These are phyloP conservation scores for Priceomyces castillae DNA, from an alignment of 805 yeast species.

Conservation along the genomic window DNA sequence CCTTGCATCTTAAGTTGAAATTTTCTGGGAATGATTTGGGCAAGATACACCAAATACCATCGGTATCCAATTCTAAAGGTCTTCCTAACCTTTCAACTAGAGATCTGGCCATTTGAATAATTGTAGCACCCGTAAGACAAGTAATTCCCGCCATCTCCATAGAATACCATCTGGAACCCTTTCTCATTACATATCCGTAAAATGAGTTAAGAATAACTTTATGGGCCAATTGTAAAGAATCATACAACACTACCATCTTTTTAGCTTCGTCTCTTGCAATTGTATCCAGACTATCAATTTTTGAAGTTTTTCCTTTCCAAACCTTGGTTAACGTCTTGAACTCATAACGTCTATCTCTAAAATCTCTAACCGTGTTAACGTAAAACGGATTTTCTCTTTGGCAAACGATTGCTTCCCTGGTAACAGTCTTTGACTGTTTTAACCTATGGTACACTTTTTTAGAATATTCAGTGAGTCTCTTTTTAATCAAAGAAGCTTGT, in stretches of 20 bases:
- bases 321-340: constrained; percentile 90
- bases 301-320: constrained; percentile 81
- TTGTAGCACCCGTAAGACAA: constrained; percentile 95
- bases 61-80: constrained; percentile 95
- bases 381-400: constrained; percentile 98
- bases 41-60: constrained; percentile 98
- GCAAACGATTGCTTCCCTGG: constrained; percentile 90
- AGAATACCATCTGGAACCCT: constrained; percentile 98
- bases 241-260: constrained; percentile 91
- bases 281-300: constrained; percentile 50
- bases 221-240: constrained; percentile 93
- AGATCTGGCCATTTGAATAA: constrained; percentile 93
- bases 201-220: constrained; percentile 95
- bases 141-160: constrained; percentile 99
- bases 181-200: constrained; percentile 98
- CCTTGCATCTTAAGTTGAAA: constrained; percentile 62
- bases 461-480: constrained; percentile 79
- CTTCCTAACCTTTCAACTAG: constrained; percentile 91
- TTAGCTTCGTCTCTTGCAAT: constrained; percentile 81
- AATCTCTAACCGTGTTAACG: constrained; percentile 88
- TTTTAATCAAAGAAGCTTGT: constrained; percentile 72
- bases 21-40: constrained; percentile 94
- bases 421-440: constrained; percentile 78
- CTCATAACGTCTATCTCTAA: constrained; percentile 94
- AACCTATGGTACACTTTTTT: constrained; percentile 80